Conservation (phyloP, 768 basidiomycete species). For the Suillus weaverae region DNA sequence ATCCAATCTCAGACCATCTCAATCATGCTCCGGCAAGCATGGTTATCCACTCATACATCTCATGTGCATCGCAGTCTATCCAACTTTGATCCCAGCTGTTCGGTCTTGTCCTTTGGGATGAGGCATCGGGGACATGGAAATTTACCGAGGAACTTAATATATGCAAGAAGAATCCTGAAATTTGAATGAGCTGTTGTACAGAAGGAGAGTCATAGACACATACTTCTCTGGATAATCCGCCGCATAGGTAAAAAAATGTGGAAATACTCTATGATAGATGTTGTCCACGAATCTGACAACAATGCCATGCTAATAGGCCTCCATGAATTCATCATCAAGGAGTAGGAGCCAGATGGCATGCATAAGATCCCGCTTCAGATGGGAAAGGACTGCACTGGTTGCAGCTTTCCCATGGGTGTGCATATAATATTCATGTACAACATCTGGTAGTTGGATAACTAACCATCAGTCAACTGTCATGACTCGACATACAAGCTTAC, state of each 20-base stretch:
- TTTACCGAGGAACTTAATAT: slow-evolving; percentile 18
- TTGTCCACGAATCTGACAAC: slow-evolving; percentile 23
- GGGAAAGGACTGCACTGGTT: slow-evolving; percentile 11
- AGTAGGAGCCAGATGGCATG: slow-evolving; percentile 25
- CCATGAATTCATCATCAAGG: slow-evolving; percentile 23
- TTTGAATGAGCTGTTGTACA: slow-evolving; percentile 11
- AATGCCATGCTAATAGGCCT: slow-evolving; percentile 24
- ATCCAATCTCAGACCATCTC: slow-evolving; percentile 8
- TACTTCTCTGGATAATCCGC: slow-evolving; percentile 37
- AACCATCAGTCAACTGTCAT: background rate
- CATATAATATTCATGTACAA: slow-evolving; percentile 13
- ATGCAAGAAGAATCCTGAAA: slow-evolving; percentile 21
- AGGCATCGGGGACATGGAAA: slow-evolving; percentile 27
- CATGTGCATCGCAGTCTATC: slow-evolving; percentile 7
- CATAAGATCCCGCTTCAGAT: slow-evolving; percentile 23
- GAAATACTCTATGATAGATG: slow-evolving; percentile 16
- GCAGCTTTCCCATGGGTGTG: too few species aligned
- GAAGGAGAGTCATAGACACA: slow-evolving; percentile 6
- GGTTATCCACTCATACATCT: slow-evolving; percentile 7
- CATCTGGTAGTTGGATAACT: slow-evolving; percentile 18
- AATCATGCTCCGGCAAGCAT: background rate
- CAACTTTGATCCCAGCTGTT: slow-evolving; percentile 12
- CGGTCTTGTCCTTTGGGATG: slow-evolving; percentile 13
- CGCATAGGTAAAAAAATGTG: slow-evolving; percentile 25
- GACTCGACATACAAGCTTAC: background rate